Evolutionary conservation across 768 basidiomycete species (phyloP).

Genomic region (Lactarius hengduanensis): DNA sequence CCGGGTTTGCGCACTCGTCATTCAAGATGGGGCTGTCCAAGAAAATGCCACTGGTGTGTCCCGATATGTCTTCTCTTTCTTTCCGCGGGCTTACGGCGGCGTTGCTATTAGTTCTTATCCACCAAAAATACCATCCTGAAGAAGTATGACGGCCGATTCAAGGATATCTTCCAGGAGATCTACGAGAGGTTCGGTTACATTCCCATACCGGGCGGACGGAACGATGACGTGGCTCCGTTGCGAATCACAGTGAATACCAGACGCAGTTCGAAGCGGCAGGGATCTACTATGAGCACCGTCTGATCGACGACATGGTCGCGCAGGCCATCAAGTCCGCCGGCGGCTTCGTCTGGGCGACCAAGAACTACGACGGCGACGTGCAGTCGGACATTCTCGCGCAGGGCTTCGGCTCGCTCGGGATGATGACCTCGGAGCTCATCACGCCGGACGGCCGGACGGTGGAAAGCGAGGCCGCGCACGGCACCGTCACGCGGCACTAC

Average conservation of each 20-base stretch:
- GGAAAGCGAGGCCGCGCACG: slow-evolving; percentile 97
- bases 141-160: slow-evolving; percentile 98
- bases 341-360: slow-evolving; percentile 72
- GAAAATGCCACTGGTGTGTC: slow-evolving; percentile 67
- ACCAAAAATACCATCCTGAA: slow-evolving; percentile 98
- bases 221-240: neutral
- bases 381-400: slow-evolving; percentile 95
- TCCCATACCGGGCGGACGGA: neutral
- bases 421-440: slow-evolving; percentile 97
- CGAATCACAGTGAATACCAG: slow-evolving; percentile 59
- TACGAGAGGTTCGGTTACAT: slow-evolving; percentile 60
- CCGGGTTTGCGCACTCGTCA: slow-evolving; percentile 93
- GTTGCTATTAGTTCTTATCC: slow-evolving; percentile 73
- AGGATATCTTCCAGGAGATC: slow-evolving; percentile 98
- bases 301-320: slow-evolving; percentile 98
- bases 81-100: neutral
- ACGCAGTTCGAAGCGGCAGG: slow-evolving; percentile 62
- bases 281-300: slow-evolving; percentile 93
- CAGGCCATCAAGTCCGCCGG: slow-evolving; percentile 96
- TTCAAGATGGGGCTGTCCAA: slow-evolving; percentile 93
- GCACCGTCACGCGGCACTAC: slow-evolving; percentile 94
- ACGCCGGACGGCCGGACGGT: slow-evolving; percentile 92
- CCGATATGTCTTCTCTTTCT: neutral
- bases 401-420: slow-evolving; percentile 93
- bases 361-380: slow-evolving; percentile 58